Conservation (phyloP, 371 early-diverging fungal species). For the Globomyces sp. region DNA sequence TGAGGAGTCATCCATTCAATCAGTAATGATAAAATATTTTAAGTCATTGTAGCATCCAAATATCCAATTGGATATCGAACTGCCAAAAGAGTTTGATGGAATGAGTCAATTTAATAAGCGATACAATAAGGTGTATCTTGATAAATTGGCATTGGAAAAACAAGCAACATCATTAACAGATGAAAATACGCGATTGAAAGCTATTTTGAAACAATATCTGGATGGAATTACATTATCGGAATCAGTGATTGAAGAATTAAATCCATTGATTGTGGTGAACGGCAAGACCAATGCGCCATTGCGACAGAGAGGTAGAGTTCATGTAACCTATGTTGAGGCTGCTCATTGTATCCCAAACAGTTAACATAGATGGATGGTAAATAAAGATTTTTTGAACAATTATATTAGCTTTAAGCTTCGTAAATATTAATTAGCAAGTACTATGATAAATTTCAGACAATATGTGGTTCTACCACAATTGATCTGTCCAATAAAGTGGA, state of each 20-base stretch:
- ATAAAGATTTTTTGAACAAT: too few species aligned
- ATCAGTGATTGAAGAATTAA: slow-evolving; percentile 42
- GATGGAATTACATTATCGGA: slow-evolving; percentile 54
- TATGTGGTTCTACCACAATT: too few species aligned
- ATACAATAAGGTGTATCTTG: slow-evolving; percentile 50
- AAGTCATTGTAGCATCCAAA: neutral
- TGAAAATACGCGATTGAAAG: slow-evolving; percentile 48
- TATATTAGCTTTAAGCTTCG: too few species aligned
- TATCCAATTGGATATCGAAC: slow-evolving; percentile 13
- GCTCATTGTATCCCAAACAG: slow-evolving; percentile 6
- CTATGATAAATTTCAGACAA: too few species aligned
- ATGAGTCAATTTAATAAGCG: slow-evolving; percentile 56
- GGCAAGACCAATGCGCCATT: slow-evolving; percentile 29
- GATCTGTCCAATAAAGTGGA: too few species aligned
- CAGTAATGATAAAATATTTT: slow-evolving; percentile 1
- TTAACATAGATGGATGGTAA: neutral
- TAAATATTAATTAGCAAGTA: too few species aligned
- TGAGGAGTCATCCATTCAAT: slow-evolving; percentile 19
- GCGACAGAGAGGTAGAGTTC: slow-evolving; percentile 9
- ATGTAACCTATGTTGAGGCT: slow-evolving; percentile 18
- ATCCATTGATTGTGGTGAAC: slow-evolving; percentile 57
- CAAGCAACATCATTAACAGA: slow-evolving; percentile 38
- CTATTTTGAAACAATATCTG: slow-evolving; percentile 51
- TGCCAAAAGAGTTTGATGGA: slow-evolving; percentile 45
- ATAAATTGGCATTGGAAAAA: slow-evolving; percentile 43